Percentiles rank a stretch among this genome's conserved stretches.
These are phyloP conservation scores for Phenoliferia sp. DNA, from an alignment of 1,284 basidiomycete genomes.

Conservation along the genomic window DNA sequence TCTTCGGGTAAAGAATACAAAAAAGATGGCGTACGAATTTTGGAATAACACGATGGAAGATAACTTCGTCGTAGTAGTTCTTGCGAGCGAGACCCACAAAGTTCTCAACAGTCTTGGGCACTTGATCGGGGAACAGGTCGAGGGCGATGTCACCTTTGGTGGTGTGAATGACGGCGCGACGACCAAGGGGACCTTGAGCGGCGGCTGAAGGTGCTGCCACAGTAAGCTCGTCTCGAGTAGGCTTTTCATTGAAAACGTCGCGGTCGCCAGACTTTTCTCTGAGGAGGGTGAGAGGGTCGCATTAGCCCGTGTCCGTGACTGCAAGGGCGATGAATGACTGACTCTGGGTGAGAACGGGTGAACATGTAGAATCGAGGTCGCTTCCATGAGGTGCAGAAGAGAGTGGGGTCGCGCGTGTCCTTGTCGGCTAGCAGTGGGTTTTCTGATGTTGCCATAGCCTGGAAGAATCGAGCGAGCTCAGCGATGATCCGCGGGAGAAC, in stretches of 20 bases:
- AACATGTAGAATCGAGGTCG: slow-evolving; percentile 96
- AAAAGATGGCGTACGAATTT: slow-evolving; percentile 67
- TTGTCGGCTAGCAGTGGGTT: slow-evolving; percentile 89
- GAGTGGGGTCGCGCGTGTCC: slow-evolving; percentile 76
- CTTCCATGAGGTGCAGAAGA: slow-evolving; percentile 91
- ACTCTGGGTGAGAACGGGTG: slow-evolving; percentile 86
- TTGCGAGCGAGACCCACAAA: slow-evolving; percentile 90
- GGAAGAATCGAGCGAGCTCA: neutral
- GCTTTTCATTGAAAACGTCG: slow-evolving; percentile 97
- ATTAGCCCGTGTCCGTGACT: slow-evolving; percentile 7
- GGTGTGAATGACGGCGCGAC: slow-evolving; percentile 85
- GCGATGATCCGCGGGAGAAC: neutral
- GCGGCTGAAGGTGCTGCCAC: slow-evolving; percentile 65
- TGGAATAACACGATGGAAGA: slow-evolving; percentile 96
- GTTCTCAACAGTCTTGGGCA: slow-evolving; percentile 94
- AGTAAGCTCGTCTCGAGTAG: slow-evolving; percentile 93
- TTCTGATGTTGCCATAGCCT: slow-evolving; percentile 90
- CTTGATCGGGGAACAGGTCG: slow-evolving; percentile 79
- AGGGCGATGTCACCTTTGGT: slow-evolving; percentile 79
- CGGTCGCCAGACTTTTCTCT: slow-evolving; percentile 86
- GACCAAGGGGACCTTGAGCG: slow-evolving; percentile 59
- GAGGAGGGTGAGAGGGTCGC: slow-evolving; percentile 4
- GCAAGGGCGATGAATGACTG: slow-evolving; percentile 40
- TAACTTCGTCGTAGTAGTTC: slow-evolving; percentile 86
- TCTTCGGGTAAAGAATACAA: neutral